Percentiles rank a stretch among this genome's conserved stretches.
phyloP scores from a whole-genome alignment of 2,329 filamentous ascomycete genomes.

The Epichloe sp. region DNA sequence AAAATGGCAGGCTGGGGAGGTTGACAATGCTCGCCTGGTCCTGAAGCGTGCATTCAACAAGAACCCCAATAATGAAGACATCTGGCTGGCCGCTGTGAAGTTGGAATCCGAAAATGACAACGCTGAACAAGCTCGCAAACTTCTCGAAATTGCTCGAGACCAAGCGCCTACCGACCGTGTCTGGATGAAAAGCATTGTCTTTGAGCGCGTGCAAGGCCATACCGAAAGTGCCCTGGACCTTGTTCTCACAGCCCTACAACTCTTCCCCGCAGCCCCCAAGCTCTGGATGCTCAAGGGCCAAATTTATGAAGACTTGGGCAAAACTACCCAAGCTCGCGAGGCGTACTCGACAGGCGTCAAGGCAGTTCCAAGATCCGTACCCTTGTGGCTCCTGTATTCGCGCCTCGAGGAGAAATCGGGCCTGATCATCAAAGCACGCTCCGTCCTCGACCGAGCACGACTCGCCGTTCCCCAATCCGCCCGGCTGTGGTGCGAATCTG shows the following conservation, averaged over 20 bases:
- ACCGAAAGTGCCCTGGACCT: conserved; percentile 73
- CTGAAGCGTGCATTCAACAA: conserved; percentile 85
- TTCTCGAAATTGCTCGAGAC: conserved; percentile 70
- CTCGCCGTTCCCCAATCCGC: conserved; percentile 76
- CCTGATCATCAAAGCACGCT: conserved; percentile 79
- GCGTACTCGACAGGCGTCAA: conserved; percentile 82
- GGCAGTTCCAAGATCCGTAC: conserved; percentile 69
- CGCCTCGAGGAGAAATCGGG: conserved; percentile 78
- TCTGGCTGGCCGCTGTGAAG: conserved; percentile 93
- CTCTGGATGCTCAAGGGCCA: conserved; percentile 99
- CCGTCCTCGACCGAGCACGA: conserved; percentile 81
- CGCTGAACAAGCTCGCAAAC: conserved; percentile 65
- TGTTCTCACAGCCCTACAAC: conserved; percentile 70
- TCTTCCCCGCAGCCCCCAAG: conserved; percentile 77
- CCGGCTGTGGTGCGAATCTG: conserved; percentile 84
- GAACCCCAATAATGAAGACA: conserved; percentile 93
- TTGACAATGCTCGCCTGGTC: conserved; percentile 75
- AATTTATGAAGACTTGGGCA: conserved; percentile 77
- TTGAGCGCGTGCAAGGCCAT: conserved; percentile 75
- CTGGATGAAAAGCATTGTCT: conserved; percentile 92
- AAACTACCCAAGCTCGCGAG: conserved; percentile 73
- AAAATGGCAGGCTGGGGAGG: conserved; percentile 79
- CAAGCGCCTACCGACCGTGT: conserved; percentile 92
- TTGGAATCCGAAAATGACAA: conserved; percentile 85
- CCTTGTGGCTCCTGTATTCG: conserved; percentile 80